Evolutionary conservation across 2,329 filamentous ascomycete genomes (phyloP).

Genomic region (Phyllachora maydis): DNA sequence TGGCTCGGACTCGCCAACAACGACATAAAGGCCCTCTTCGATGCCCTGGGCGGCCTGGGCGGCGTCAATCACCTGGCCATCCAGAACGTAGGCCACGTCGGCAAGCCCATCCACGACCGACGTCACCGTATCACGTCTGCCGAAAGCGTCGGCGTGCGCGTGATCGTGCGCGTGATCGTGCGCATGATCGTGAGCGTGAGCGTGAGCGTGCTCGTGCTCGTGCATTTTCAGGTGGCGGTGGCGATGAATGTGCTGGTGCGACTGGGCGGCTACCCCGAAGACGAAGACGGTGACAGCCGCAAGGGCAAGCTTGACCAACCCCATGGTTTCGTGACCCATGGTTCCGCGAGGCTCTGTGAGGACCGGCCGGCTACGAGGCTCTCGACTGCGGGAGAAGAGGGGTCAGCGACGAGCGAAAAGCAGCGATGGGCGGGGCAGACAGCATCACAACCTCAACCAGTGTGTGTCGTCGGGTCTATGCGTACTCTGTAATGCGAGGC

Average conservation of each 20-base stretch:
- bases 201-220: too few species aligned
- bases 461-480: too few species aligned
- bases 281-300: conserved; percentile 30
- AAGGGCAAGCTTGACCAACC: conserved; percentile 24
- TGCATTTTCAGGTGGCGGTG: conserved; percentile 37
- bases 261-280: conserved; percentile 34
- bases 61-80: conserved; percentile 37
- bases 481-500: too few species aligned
- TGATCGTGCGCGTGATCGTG: too few species aligned
- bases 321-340: conserved; percentile 22
- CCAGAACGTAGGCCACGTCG: conserved; percentile 48
- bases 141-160: too few species aligned
- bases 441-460: too few species aligned
- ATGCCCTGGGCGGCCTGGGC: conserved; percentile 53
- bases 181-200: too few species aligned
- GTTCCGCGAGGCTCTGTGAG: background rate
- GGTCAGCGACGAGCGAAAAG: too few species aligned
- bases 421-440: too few species aligned
- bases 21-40: conserved; percentile 45
- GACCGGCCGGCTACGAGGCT: background rate
- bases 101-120: conserved; percentile 23
- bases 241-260: conserved; percentile 35
- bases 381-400: too few species aligned
- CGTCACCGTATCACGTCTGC: conserved; percentile 19
- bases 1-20: conserved; percentile 37